phyloP scores from a whole-genome alignment of 2,329 filamentous ascomycete genomes.

The Stachybotrys chartarum region DNA sequence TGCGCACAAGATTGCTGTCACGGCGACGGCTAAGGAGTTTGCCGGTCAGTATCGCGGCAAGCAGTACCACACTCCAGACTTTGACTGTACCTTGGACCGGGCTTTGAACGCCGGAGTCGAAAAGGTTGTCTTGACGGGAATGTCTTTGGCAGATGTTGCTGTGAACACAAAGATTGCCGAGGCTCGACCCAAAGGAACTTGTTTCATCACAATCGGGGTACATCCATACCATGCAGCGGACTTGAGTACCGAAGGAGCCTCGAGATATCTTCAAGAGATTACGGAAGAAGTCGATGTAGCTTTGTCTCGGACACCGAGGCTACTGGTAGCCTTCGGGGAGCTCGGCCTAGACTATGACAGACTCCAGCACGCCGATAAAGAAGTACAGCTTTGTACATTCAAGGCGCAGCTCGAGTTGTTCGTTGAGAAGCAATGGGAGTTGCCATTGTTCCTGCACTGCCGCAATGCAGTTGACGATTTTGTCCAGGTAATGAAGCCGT shows the following conservation, averaged over 20 bases:
- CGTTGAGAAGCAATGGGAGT: slow-evolving; percentile 14
- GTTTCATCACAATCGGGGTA: slow-evolving; percentile 39
- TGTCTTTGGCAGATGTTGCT: slow-evolving; percentile 22
- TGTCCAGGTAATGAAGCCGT: slow-evolving; percentile 28
- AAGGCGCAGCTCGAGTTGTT: slow-evolving; percentile 16
- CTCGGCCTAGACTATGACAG: slow-evolving; percentile 44
- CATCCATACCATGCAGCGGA: slow-evolving; percentile 43
- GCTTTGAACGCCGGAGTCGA: slow-evolving; percentile 31
- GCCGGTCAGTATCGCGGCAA: slow-evolving; percentile 43
- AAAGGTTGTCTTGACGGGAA: slow-evolving; percentile 33
- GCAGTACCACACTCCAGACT: slow-evolving; percentile 38
- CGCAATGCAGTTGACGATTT: slow-evolving; percentile 19
- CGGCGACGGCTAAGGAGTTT: slow-evolving; percentile 35
- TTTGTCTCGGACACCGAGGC: slow-evolving; percentile 13
- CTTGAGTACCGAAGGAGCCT: slow-evolving; percentile 22
- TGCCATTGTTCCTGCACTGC: slow-evolving; percentile 17
- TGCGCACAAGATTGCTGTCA: slow-evolving; percentile 23
- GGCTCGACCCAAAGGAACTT: slow-evolving; percentile 19
- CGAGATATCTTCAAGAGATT: slow-evolving; percentile 13
- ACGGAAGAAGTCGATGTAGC: slow-evolving; percentile 15
- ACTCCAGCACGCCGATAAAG: slow-evolving; percentile 31
- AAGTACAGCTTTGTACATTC: slow-evolving; percentile 15
- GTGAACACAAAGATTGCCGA: slow-evolving; percentile 19
- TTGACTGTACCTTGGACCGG: slow-evolving; percentile 32
- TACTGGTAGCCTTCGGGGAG: slow-evolving; percentile 39